phyloP scores from a whole-genome alignment of 441 rosid genomes.

The Populus tomentosa region DNA sequence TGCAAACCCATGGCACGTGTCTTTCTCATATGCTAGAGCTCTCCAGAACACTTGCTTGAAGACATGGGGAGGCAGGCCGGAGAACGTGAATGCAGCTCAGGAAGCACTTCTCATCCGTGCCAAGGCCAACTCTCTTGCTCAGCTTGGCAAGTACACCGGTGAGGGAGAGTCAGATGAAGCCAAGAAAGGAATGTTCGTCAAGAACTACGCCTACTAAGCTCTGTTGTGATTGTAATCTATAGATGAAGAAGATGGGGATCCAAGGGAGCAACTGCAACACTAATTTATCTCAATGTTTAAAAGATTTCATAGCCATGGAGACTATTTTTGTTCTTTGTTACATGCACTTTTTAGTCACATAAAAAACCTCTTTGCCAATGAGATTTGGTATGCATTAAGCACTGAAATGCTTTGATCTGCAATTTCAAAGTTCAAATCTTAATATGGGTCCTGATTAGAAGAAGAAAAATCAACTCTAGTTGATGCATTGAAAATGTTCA shows the following conservation, averaged over 20 bases:
- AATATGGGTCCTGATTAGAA: not conserved
- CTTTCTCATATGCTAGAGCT: conserved; percentile 91
- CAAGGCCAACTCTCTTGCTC: conserved; percentile 82
- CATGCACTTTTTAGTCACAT: conserved; percentile 31
- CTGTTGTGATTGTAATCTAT: not conserved
- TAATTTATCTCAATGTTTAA: conserved; percentile 10
- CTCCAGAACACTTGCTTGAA: conserved; percentile 93
- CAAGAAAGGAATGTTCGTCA: conserved; percentile 83
- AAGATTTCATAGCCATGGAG: conserved; percentile 27
- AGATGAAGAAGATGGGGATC: conserved; percentile 6
- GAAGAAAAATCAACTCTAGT: no score
- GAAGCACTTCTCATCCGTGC: conserved; percentile 63
- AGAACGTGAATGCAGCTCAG: conserved; percentile 85
- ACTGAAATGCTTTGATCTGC: not conserved
- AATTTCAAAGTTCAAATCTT: not conserved
- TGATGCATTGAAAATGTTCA: no score
- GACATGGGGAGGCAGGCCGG: conserved; percentile 85
- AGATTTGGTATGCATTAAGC: conserved; percentile 25
- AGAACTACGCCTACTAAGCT: conserved; percentile 68
- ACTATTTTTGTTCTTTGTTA: conserved; percentile 46
- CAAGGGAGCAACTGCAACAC: not conserved
- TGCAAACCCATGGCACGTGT: conserved; percentile 87
- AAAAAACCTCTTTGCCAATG: conserved; percentile 31
- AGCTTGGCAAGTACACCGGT: conserved; percentile 40
- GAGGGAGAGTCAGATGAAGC: conserved; percentile 83